Evolutionary conservation across 768 basidiomycete species (phyloP), one percentile per base, ranked within the genome.

Genomic region (Xerocomellus intermedius): DNA sequence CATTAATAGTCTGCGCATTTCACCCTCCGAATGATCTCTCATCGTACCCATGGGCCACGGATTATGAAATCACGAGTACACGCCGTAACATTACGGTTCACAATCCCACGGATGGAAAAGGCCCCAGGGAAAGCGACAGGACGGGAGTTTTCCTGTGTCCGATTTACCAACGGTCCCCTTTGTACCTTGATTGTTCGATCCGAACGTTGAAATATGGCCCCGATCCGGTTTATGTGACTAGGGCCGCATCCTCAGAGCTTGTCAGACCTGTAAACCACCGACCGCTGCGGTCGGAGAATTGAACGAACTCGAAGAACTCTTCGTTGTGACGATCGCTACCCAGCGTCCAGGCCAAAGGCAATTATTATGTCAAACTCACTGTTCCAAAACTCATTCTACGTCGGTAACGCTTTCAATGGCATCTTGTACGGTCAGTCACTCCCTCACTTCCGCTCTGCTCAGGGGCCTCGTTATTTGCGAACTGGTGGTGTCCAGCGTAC

Each of bases 361-460:
- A 39, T 6, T 5, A 47, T 1, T 47, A 33, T 35, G 14, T 14
- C 13, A 5, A 35, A 47, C 48, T 26, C 52, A 35, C 26, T 50
- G 2, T 49, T 58, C 35, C 55, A 57, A 41, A 59, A 59, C n/a
- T 54, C 59, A n/a, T 50, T 49, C 24, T 59, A 59, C 36, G 32
- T 59, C 16, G 48, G 59, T 10, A 50, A 59, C 16, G 17, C 17
- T 21, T 59, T 59, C 38, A 50, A 59, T 32, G 30, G n/a, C 28
- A 59, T 55, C 41, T 45, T 55, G 8, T 55, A 60, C 24, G 59
- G 59, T 43, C 9, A 44, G 58, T 28, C 16, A 16, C 9, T 36
- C 50, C 10, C 30, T 30, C n/a, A 10, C n/a, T 19, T 10, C 35
- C 4, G 14, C 16, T n/a, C 38, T 19, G 8, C 37, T 38, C 37